Conservation (phyloP, 208 protist genomes). For the Acanthamoeba healyi region DNA sequence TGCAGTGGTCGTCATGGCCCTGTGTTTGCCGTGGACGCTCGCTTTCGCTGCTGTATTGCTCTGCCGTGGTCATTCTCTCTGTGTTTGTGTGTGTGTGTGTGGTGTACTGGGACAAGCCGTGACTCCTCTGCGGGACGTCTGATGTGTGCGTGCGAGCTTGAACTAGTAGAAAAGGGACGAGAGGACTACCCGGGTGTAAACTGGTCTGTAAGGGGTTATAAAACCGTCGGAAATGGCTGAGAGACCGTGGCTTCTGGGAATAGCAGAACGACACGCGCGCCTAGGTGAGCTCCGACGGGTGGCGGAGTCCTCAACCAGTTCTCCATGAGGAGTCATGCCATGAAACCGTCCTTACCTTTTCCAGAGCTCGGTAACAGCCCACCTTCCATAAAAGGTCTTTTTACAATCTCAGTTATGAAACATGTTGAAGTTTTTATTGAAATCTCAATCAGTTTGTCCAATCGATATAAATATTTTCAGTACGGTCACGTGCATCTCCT, state of each 20-base stretch:
- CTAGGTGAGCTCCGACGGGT: not conserved
- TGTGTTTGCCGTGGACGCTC: too few relatives aligned
- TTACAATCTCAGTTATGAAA: not conserved
- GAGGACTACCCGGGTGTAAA: too few relatives aligned
- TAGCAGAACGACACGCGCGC: not conserved
- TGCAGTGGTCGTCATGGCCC: not conserved
- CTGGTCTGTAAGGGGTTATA: too few relatives aligned
- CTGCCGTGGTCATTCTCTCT: not conserved
- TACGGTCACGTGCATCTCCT: not conserved
- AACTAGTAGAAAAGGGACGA: too few relatives aligned
- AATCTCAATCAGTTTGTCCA: not conserved
- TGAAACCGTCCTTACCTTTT: too few relatives aligned
- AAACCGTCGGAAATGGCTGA: too few relatives aligned
- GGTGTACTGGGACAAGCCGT: too few relatives aligned
- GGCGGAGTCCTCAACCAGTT: not conserved
- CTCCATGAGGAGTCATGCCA: not conserved
- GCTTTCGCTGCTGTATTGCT: not conserved
- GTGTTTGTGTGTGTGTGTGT: not conserved
- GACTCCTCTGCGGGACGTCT: too few relatives aligned
- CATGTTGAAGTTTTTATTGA: not conserved
- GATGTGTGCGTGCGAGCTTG: too few relatives aligned
- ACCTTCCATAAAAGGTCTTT: not conserved
- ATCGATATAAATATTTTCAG: not conserved
- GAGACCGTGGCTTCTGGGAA: slow-evolving; percentile 7
- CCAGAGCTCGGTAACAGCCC: too few relatives aligned